Conservation (phyloP, 768 basidiomycete species). For the Kwoniella shandongensis region DNA sequence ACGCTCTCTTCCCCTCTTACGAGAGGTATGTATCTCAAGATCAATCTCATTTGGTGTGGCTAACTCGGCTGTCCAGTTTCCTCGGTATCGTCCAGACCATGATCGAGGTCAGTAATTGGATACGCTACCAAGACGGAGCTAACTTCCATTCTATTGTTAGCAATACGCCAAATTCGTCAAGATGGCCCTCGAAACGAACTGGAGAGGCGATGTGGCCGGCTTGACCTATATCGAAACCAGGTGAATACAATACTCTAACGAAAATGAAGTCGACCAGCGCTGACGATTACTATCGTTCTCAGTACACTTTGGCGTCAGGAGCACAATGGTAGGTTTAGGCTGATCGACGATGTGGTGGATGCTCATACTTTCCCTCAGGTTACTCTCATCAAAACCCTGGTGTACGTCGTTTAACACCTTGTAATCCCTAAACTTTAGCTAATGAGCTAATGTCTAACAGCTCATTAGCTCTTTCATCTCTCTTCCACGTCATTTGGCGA, state of each 20-base stretch:
- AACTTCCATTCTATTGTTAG: background rate
- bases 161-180: conserved; percentile 81
- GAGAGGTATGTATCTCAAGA: conserved; percentile 59
- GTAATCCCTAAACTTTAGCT: conserved; percentile 10
- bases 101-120: conserved; percentile 54
- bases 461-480: conserved; percentile 85
- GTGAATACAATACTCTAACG: background rate
- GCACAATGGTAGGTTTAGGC: conserved; percentile 62
- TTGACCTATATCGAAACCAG: conserved; percentile 70
- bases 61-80: conserved; percentile 57
- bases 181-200: conserved; percentile 66
- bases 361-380: conserved; percentile 3
- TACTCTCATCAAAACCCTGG: conserved; percentile 72
- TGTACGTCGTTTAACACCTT: conserved; percentile 15
- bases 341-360: no score
- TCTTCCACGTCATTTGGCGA: conserved; percentile 60
- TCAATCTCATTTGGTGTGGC: background rate
- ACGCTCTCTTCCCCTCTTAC: conserved; percentile 80
- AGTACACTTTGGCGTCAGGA: conserved; percentile 72
- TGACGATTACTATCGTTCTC: background rate
- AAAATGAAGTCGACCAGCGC: background rate
- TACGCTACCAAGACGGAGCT: background rate
- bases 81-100: conserved; percentile 84
- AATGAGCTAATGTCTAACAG: conserved; percentile 52
- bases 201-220: conserved; percentile 59